Percentiles rank a stretch among this genome's conserved stretches.
Evolutionary conservation across 2,329 filamentous ascomycete species (phyloP).

Genomic region (Pestalotiopsis sp.): DNA sequence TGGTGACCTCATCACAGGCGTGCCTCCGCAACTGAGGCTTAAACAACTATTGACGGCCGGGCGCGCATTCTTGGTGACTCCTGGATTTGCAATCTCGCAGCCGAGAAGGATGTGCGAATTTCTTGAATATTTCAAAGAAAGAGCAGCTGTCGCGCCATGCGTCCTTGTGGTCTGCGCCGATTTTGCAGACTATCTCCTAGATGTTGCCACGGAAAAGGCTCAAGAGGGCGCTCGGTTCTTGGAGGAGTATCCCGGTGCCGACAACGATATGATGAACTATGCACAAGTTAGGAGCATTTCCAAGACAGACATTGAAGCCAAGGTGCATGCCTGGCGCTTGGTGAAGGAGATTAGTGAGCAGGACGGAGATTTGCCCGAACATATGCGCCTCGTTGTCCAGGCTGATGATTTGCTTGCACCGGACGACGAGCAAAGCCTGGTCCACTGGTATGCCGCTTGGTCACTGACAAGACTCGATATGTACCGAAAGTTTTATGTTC

Average conservation of each 20-base stretch:
- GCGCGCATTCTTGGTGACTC: constrained; percentile 47
- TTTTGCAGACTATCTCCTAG: constrained; percentile 36
- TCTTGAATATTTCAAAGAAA: constrained; percentile 39
- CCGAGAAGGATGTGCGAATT: constrained; percentile 39
- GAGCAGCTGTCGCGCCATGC: constrained; percentile 17
- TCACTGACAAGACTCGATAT: constrained; percentile 48
- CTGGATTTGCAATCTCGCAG: constrained; percentile 50
- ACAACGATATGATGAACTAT: background rate
- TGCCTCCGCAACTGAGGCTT: constrained; percentile 35
- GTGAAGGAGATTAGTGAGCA: constrained; percentile 24
- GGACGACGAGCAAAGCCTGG: constrained; percentile 63
- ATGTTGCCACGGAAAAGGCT: constrained; percentile 35
- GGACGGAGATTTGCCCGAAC: constrained; percentile 34
- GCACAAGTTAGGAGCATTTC: background rate
- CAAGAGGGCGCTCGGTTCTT: constrained; percentile 19
- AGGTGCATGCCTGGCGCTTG: constrained; percentile 9
- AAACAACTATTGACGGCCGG: constrained; percentile 47
- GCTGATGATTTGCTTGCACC: constrained; percentile 51
- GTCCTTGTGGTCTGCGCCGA: constrained; percentile 38
- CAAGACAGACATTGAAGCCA: constrained; percentile 1
- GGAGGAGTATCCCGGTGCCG: constrained; percentile 2
- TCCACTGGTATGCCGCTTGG: constrained; percentile 67
- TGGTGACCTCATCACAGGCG: constrained; percentile 1
- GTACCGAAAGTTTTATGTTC: constrained; percentile 56
- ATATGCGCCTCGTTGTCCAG: constrained; percentile 40